Base-by-base conservation (phyloP, 305 asterid genomes). In the Nicotiana rustica region DNA sequence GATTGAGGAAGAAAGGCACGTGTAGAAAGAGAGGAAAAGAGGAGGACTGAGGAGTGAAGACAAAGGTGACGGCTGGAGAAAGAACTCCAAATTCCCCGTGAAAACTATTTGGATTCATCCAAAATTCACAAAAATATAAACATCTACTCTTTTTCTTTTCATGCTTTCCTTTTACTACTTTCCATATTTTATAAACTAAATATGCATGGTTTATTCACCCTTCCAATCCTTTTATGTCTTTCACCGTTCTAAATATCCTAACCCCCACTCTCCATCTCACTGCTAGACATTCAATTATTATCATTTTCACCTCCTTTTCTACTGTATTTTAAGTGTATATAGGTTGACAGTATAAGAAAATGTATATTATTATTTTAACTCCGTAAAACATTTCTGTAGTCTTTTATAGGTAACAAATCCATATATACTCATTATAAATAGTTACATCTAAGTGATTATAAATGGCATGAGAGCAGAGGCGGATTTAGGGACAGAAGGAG, bases 41-140 rank as follows among this genome's bases (percentile, higher is more conserved):
- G 83, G 94, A 88, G 79, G 94, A 92, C 94, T 49, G 79, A 71
- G 56, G 64, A 49, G 83, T 80, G 47, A 69, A 80, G 83, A 80
- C 83, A 80, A 93, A 84, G 90, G 79, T 88, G 96, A 90, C 93
- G 97, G 95, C 95, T 94, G 95, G 86, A 85, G 85, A 80, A 88
- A 88, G 92, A 85, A 92, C 88, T 91, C 96, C 97, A 92, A 91
- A 91, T 83, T 90, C 92, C 98, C 98, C 98, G 97, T 94, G 98
- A 94, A 91, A 93, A 84, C 80, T 15, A 65, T 92, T 94, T 94
- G 97, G 97, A 89, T 80, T 80, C 87, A 86, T 92, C 92, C 92
- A 86, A 82, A 86, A 83, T 82, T 84, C 87, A 83, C 87, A 84
- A 85, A 84, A 82, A 69, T 79, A 64, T 73, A 84, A 85, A 88